A percentile compares a stretch with the other conserved stretches of the same genome.
Conservation (phyloP, 2,329 filamentous ascomycete species). For the Cytospora piceae region DNA sequence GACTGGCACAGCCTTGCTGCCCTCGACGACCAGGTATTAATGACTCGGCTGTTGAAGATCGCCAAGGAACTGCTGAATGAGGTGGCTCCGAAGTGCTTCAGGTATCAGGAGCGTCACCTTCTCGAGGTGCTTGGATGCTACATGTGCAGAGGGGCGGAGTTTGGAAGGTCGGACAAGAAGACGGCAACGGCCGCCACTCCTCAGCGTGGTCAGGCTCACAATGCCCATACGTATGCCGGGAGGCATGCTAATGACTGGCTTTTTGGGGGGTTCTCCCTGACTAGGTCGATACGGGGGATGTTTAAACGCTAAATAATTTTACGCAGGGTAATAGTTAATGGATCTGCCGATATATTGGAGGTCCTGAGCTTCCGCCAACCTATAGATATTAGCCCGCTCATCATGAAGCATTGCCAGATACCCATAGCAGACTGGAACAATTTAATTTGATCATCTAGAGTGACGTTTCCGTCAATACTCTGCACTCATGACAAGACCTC, state of each 20-base stretch:
- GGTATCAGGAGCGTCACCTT: constrained; percentile 32
- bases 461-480: neutral
- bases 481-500: no score
- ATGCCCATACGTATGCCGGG: constrained; percentile 27
- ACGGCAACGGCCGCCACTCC: neutral
- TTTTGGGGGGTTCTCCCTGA: constrained; percentile 27
- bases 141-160: constrained; percentile 39
- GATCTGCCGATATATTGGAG: no score
- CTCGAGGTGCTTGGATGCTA: constrained; percentile 33
- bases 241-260: constrained; percentile 28
- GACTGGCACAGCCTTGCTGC: constrained; percentile 24
- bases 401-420: no score
- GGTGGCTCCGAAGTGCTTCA: constrained; percentile 27
- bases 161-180: constrained; percentile 17
- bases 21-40: constrained; percentile 19
- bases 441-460: neutral
- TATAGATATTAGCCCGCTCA: no score
- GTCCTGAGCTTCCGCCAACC: no score
- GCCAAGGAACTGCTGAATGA: constrained; percentile 30
- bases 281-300: constrained; percentile 15
- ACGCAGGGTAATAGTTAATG: no score
- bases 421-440: no score
- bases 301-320: constrained; percentile 11
- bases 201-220: constrained; percentile 16
- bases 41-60: constrained; percentile 13